Evolutionary conservation across 2,329 filamentous ascomycete species (phyloP).

Genomic region (Fusarium decemcellulare): DNA sequence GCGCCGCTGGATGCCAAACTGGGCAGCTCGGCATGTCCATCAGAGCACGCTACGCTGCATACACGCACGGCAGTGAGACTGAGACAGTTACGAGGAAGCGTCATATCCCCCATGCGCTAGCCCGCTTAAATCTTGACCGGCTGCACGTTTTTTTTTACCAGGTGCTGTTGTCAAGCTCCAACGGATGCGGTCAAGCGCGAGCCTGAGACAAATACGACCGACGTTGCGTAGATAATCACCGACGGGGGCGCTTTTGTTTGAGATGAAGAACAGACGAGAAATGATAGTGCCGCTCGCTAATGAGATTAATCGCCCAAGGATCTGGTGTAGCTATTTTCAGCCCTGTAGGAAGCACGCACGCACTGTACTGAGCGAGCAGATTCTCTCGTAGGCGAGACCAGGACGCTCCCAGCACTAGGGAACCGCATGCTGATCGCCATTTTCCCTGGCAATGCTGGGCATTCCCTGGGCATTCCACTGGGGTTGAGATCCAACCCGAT

Average conservation of each 20-base stretch:
- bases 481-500: conserved; percentile 24
- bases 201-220: conserved; percentile 17
- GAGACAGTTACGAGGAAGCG: conserved; percentile 6
- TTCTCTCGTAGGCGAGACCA: conserved; percentile 40
- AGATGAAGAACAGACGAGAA: conserved; percentile 10
- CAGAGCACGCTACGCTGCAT: conserved; percentile 7
- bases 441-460: conserved; percentile 31
- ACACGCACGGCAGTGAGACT: conserved; percentile 3
- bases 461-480: conserved; percentile 14
- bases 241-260: not conserved
- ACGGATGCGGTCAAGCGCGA: conserved; percentile 14
- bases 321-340: conserved; percentile 37
- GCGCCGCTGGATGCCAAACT: conserved; percentile 25
- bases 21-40: conserved; percentile 33
- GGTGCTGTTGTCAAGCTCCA: conserved; percentile 36
- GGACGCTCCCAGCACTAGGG: conserved; percentile 25
- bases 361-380: conserved; percentile 11
- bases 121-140: conserved; percentile 38
- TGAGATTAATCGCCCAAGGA: not conserved
- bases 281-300: not conserved
- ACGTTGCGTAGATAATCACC: conserved; percentile 5
- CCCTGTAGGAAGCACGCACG: conserved; percentile 20
- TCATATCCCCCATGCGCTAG: conserved; percentile 33
- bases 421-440: conserved; percentile 38
- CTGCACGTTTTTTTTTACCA: conserved; percentile 26